These are phyloP conservation scores for Cladosporium sphaerospermum DNA, from an alignment of 2,329 filamentous ascomycete species.

Conservation along the genomic window DNA sequence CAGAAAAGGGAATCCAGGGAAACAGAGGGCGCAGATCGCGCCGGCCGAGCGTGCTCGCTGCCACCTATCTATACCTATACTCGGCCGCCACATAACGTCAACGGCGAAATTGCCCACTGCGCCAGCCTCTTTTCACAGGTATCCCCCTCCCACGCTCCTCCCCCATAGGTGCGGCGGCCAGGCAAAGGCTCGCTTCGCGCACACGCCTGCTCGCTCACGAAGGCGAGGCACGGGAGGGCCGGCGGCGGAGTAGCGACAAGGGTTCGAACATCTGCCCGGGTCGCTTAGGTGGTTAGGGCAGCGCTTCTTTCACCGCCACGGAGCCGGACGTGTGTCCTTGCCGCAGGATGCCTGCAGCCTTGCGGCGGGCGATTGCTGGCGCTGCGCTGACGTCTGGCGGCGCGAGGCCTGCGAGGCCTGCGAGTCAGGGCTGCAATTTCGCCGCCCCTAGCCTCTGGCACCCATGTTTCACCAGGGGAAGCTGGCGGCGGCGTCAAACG, in stretches of 20 bases:
- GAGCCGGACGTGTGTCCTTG: too few relatives aligned
- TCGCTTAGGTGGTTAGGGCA: background rate
- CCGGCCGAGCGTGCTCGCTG: background rate
- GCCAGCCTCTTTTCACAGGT: background rate
- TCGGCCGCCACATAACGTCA: conserved; percentile 11
- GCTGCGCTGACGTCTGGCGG: background rate
- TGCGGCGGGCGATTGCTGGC: background rate
- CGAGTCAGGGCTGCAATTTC: background rate
- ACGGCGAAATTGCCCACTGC: conserved; percentile 11
- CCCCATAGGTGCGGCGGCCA: background rate
- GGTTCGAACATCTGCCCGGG: too few relatives aligned
- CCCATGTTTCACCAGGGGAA: background rate
- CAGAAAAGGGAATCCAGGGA: conserved; percentile 2
- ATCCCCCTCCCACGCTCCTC: background rate
- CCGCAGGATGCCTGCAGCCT: too few relatives aligned
- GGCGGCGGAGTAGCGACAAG: too few relatives aligned
- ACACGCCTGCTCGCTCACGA: background rate
- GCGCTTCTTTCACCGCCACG: conserved; percentile 1
- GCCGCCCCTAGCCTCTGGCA: background rate
- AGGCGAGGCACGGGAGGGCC: background rate
- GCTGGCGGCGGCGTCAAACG: background rate
- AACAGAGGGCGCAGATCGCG: conserved; percentile 3
- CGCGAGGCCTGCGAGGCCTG: background rate
- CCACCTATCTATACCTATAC: conserved; percentile 10
- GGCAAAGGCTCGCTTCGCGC: background rate